These are phyloP conservation scores for Trichophyton schoenleinii DNA, from an alignment of 2,329 filamentous ascomycete species.

Conservation along the genomic window DNA sequence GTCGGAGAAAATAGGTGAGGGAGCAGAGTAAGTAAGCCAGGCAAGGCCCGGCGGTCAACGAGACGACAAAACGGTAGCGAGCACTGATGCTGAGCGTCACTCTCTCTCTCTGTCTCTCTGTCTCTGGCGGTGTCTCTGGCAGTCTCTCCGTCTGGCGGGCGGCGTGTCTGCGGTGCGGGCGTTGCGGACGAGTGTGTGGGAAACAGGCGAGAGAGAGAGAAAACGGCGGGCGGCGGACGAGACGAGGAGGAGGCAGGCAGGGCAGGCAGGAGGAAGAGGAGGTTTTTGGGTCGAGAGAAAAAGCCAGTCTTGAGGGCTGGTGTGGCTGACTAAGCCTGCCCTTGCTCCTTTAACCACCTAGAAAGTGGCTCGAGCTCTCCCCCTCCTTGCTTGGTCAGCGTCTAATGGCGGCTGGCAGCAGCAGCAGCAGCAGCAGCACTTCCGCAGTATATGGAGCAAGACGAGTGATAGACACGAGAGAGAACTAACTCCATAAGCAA, in stretches of 20 bases:
- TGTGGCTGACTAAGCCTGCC: not conserved
- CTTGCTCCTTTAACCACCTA: not conserved
- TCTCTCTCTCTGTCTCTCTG: not conserved
- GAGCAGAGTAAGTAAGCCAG: slow-evolving; percentile 1
- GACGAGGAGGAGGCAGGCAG: not conserved
- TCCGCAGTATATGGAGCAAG: not conserved
- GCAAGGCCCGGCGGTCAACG: not conserved
- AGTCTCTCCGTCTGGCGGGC: not conserved
- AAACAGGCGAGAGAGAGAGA: not conserved
- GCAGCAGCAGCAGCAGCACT: too few species aligned
- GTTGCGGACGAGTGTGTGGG: not conserved
- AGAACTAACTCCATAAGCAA: too few species aligned
- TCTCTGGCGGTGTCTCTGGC: not conserved
- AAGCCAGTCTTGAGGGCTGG: not conserved
- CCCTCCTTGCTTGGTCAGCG: not conserved
- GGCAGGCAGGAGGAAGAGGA: not conserved
- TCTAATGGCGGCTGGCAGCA: not conserved
- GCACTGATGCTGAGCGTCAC: not conserved
- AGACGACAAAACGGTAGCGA: slow-evolving; percentile 1
- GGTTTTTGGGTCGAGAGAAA: not conserved
- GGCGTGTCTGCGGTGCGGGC: not conserved
- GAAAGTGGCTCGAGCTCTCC: not conserved
- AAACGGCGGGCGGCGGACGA: not conserved
- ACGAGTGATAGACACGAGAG: too few species aligned
- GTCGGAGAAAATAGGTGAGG: slow-evolving; percentile 10